phyloP scores from a whole-genome alignment of 352 stramenopile species.

The Phytopythium boreale region DNA sequence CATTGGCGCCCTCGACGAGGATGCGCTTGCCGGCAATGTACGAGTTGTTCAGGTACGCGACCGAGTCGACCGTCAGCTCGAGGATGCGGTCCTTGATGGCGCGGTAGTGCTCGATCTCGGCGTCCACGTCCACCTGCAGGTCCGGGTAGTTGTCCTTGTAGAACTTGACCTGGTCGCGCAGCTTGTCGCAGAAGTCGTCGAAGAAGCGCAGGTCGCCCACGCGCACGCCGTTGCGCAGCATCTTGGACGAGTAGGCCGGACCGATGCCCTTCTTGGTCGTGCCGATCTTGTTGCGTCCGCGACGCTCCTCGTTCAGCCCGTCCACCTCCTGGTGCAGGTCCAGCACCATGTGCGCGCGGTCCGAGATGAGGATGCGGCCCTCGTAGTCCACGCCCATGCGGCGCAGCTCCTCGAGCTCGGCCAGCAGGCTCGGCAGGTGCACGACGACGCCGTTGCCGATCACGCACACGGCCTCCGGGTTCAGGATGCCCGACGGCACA shows the following conservation, averaged over 20 bases:
- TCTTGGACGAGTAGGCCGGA: slow-evolving; percentile 98
- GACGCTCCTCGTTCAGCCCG: slow-evolving; percentile 80
- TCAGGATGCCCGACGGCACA: slow-evolving; percentile 97
- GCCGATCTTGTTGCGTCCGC: slow-evolving; percentile 96
- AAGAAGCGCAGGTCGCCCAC: slow-evolving; percentile 94
- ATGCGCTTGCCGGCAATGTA: slow-evolving; percentile 96
- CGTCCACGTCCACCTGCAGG: slow-evolving; percentile 73
- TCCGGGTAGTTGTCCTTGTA: slow-evolving; percentile 90
- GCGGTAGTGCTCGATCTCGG: slow-evolving; percentile 85
- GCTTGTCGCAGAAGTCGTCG: slow-evolving; percentile 87
- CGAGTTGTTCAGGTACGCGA: slow-evolving; percentile 95
- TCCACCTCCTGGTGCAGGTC: slow-evolving; percentile 97
- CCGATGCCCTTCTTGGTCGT: slow-evolving; percentile 99
- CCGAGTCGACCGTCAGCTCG: slow-evolving; percentile 93
- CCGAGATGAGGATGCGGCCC: slow-evolving; percentile 95
- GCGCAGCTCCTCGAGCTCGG: slow-evolving; percentile 92
- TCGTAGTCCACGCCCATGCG: slow-evolving; percentile 89
- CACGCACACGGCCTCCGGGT: slow-evolving; percentile 94
- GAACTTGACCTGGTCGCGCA: slow-evolving; percentile 90
- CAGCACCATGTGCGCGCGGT: slow-evolving; percentile 98
- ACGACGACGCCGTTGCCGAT: slow-evolving; percentile 99
- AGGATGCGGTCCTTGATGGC: slow-evolving; percentile 83
- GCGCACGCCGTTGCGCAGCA: slow-evolving; percentile 96
- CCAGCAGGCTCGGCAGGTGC: slow-evolving; percentile 95
- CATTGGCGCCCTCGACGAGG: slow-evolving; percentile 98